Percentiles rank a stretch among this genome's conserved stretches.
phyloP scores from a whole-genome alignment of 495 filamentous ascomycete genomes.

The Penicillium alfredii region DNA sequence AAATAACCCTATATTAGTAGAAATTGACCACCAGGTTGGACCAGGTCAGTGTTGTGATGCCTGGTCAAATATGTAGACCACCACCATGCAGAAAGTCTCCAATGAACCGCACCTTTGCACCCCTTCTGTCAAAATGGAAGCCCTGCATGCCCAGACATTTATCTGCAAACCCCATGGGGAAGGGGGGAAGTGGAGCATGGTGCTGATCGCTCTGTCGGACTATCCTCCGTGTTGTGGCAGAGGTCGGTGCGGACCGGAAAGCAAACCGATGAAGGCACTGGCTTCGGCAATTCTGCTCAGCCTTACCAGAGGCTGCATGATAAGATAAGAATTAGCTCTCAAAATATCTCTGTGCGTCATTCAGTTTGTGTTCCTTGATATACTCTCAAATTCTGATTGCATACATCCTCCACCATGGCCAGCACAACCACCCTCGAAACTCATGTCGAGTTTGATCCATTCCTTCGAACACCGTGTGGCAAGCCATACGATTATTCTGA shows the following conservation, averaged over 20 bases:
- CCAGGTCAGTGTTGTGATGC: no score
- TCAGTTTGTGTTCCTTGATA: no score
- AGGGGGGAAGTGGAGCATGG: constrained; percentile 12
- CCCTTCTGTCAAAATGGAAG: not conserved
- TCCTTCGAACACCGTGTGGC: not conserved
- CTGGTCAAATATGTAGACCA: constrained; percentile 4
- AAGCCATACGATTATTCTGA: constrained; percentile 6
- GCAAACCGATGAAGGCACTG: constrained; percentile 8
- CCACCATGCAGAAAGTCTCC: not conserved
- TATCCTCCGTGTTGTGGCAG: constrained; percentile 6
- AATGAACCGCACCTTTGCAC: not conserved
- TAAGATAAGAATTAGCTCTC: constrained; percentile 15
- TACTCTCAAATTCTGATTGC: no score
- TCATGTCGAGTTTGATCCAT: constrained; percentile 5
- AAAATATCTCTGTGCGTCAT: no score
- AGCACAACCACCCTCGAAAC: constrained; percentile 1
- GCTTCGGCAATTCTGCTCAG: no score
- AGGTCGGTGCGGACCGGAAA: constrained; percentile 1
- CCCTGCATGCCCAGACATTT: constrained; percentile 2
- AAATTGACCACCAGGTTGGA: no score
- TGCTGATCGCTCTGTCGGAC: constrained; percentile 5
- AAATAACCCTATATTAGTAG: not conserved
- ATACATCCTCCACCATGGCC: constrained; percentile 5
- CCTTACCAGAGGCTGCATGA: no score
- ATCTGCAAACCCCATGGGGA: constrained; percentile 15